Evolutionary conservation across 345 rosid species (phyloP).

Genomic region (Toxicodendron radicans): DNA sequence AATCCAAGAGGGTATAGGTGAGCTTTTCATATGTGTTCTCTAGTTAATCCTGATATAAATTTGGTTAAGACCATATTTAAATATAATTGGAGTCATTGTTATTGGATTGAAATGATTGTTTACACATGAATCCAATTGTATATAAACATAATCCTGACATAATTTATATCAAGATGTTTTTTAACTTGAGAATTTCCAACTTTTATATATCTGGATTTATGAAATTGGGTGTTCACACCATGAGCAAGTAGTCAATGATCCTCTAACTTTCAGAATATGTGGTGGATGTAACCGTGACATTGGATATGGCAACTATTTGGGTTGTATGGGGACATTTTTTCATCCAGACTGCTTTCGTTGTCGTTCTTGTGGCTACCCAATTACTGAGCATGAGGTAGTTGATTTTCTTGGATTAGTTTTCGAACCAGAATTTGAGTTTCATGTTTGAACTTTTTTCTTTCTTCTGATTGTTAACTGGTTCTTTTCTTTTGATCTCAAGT

Average conservation of each 20-base stretch:
- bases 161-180: no score
- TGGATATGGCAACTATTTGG: slow-evolving; percentile 71
- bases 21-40: neutral
- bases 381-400: slow-evolving; percentile 77
- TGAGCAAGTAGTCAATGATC: neutral
- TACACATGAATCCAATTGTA: no score
- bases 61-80: no score
- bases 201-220: no score
- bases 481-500: slow-evolving; percentile 57
- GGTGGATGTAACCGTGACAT: slow-evolving; percentile 73
- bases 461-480: slow-evolving; percentile 22
- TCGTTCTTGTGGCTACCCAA: slow-evolving; percentile 62
- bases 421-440: neutral
- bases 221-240: no score
- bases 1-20: slow-evolving; percentile 55
- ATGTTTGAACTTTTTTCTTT: neutral
- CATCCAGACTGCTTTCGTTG: slow-evolving; percentile 93
- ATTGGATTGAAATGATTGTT: no score
- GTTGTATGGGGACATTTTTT: slow-evolving; percentile 78
- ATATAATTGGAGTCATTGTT: no score
- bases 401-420: neutral
- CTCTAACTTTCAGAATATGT: slow-evolving; percentile 52
- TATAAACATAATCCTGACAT: no score
- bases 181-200: no score
- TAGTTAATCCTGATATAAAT: neutral